phyloP scores from a whole-genome alignment of 257 asterid genomes.

The Eustoma russellianum region DNA sequence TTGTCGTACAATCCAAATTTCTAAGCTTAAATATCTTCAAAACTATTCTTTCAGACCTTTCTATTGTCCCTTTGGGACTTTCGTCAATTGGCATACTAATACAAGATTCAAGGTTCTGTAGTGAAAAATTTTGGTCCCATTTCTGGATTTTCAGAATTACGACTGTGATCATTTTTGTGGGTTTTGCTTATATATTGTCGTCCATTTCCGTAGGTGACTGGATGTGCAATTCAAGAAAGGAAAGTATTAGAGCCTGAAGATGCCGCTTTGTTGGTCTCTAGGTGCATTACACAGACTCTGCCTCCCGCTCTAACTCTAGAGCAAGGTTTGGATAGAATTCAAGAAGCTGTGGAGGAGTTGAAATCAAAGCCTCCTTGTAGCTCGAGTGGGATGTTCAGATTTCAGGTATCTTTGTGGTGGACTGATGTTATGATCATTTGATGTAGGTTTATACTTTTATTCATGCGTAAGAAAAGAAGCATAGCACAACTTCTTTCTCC shows the following conservation, averaged over 20 bases:
- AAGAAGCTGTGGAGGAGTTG: conserved; percentile 59
- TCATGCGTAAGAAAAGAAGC: too few relatives aligned
- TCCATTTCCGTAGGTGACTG: conserved; percentile 37
- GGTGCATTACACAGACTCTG: conserved; percentile 68
- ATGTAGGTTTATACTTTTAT: not conserved
- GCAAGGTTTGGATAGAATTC: conserved; percentile 63
- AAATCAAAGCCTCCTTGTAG: conserved; percentile 49
- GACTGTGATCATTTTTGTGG: conserved; percentile 1
- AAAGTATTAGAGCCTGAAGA: conserved; percentile 46
- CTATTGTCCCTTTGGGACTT: not conserved
- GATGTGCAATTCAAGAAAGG: conserved; percentile 35
- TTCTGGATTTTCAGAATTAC: not conserved
- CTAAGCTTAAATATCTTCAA: not conserved
- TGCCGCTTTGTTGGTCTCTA: conserved; percentile 75
- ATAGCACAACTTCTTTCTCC: not conserved
- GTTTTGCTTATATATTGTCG: conserved; percentile 4
- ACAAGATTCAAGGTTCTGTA: conserved; percentile 4
- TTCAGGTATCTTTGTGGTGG: conserved; percentile 40
- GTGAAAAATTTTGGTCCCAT: not conserved
- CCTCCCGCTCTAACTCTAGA: conserved; percentile 71
- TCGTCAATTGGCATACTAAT: conserved; percentile 1
- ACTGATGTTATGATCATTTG: not conserved
- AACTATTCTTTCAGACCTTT: not conserved
- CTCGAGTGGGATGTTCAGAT: conserved; percentile 74
- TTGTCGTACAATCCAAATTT: conserved; percentile 2